Conservation (phyloP, 1,284 basidiomycete species). For the Cutaneotrichosporon cavernicola region DNA sequence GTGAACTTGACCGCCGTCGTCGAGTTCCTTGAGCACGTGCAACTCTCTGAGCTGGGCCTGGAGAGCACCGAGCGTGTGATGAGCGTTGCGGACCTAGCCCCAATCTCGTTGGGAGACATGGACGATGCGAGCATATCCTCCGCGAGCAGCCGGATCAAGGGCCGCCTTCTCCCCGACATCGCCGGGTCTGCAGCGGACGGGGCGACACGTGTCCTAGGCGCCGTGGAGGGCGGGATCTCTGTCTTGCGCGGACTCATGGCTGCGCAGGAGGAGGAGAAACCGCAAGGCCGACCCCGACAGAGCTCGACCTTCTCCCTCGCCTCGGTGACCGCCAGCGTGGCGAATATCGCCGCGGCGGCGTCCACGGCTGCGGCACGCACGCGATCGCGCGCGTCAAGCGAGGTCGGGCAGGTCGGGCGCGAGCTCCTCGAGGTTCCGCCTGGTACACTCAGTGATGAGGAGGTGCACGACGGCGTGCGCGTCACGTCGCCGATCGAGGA, state of each 20-base stretch:
- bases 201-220: slow-evolving; percentile 80
- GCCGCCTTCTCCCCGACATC: slow-evolving; percentile 68
- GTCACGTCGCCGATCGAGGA: slow-evolving; percentile 48
- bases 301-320: slow-evolving; percentile 78
- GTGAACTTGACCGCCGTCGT: slow-evolving; percentile 91
- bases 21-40: slow-evolving; percentile 89
- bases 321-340: slow-evolving; percentile 67
- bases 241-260: slow-evolving; percentile 67
- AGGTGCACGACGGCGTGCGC: neutral
- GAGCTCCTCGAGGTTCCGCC: slow-evolving; percentile 48
- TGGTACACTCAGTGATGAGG: neutral
- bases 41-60: slow-evolving; percentile 75
- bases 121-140: slow-evolving; percentile 46
- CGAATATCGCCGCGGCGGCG: slow-evolving; percentile 55
- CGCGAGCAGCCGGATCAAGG: slow-evolving; percentile 56
- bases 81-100: slow-evolving; percentile 70
- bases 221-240: slow-evolving; percentile 69
- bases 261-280: neutral
- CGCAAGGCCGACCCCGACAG: neutral
- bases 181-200: slow-evolving; percentile 61
- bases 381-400: slow-evolving; percentile 41
- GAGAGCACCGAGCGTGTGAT: slow-evolving; percentile 62
- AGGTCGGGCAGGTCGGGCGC: slow-evolving; percentile 50
- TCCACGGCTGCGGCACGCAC: slow-evolving; percentile 38
- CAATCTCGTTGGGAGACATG: slow-evolving; percentile 62